Percentiles rank a stretch among this genome's conserved stretches.
Evolutionary conservation across 1,139 yeast species (phyloP).

Genomic region (Kodamaea derodonti): DNA sequence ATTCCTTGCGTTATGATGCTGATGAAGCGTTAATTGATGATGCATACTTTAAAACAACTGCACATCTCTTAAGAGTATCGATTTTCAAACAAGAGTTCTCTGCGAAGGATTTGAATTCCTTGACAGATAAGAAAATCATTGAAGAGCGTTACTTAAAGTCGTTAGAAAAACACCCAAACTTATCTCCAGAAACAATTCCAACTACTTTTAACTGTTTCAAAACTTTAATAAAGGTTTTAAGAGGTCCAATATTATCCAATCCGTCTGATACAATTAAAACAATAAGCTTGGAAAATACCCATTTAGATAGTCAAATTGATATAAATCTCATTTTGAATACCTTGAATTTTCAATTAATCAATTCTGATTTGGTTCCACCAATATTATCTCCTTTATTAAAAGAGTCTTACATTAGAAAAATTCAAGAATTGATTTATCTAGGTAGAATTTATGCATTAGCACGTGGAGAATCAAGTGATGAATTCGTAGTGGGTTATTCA

Average conservation of each 20-base stretch:
- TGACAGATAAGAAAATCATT: slow-evolving; percentile 25
- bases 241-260: slow-evolving; percentile 52
- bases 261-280: slow-evolving; percentile 47
- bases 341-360: slow-evolving; percentile 40
- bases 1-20: slow-evolving; percentile 9
- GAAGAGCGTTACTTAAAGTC: slow-evolving; percentile 26
- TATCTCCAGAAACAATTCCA: slow-evolving; percentile 39
- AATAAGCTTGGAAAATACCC: slow-evolving; percentile 46
- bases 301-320: slow-evolving; percentile 53
- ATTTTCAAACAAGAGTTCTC: slow-evolving; percentile 31
- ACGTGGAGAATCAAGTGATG: slow-evolving; percentile 15
- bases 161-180: slow-evolving; percentile 24
- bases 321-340: slow-evolving; percentile 46
- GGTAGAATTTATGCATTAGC: slow-evolving; percentile 28
- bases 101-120: slow-evolving; percentile 21
- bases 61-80: slow-evolving; percentile 33
- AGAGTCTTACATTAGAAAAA: slow-evolving; percentile 49
- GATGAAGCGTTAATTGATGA: slow-evolving; percentile 26
- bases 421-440: slow-evolving; percentile 44
- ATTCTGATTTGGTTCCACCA: slow-evolving; percentile 58
- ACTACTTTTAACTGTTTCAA: slow-evolving; percentile 51
- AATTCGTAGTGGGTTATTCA: slow-evolving; percentile 36
- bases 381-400: slow-evolving; percentile 31
- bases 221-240: slow-evolving; percentile 55
- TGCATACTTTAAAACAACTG: slow-evolving; percentile 27